These are phyloP conservation scores for Globisporangium cystogenes DNA, from an alignment of 352 stramenopile species.

Conservation along the genomic window DNA sequence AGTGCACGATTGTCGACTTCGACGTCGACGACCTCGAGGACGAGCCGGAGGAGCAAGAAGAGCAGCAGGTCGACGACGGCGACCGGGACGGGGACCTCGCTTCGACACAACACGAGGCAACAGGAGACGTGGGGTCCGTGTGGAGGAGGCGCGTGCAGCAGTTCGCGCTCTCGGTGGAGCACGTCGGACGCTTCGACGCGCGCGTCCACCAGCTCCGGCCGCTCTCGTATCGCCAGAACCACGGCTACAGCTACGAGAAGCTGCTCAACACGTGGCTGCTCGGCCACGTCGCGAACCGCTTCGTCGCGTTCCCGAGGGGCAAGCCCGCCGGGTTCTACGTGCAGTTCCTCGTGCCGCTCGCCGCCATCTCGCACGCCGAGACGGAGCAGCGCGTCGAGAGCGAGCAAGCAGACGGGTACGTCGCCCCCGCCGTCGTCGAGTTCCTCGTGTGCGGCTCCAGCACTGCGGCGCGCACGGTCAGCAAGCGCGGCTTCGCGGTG, in stretches of 20 bases:
- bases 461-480: constrained; percentile 14
- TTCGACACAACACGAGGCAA: neutral
- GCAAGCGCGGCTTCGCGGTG: constrained; percentile 36
- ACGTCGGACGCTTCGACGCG: constrained; percentile 14
- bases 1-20: constrained; percentile 38
- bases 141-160: constrained; percentile 12
- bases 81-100: constrained; percentile 9
- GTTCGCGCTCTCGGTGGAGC: constrained; percentile 13
- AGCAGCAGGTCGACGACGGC: constrained; percentile 38
- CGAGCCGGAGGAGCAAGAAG: neutral
- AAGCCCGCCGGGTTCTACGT: constrained; percentile 47
- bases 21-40: constrained; percentile 51
- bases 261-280: constrained; percentile 31
- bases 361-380: constrained; percentile 1
- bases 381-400: constrained; percentile 8
- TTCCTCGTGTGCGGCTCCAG: constrained; percentile 40
- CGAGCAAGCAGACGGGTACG: constrained; percentile 3
- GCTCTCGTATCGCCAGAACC: constrained; percentile 4
- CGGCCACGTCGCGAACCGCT: constrained; percentile 26
- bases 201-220: constrained; percentile 9
- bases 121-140: constrained; percentile 1
- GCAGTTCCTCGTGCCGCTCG: constrained; percentile 46
- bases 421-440: constrained; percentile 24
- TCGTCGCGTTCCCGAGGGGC: constrained; percentile 48
- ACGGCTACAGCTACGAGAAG: constrained; percentile 14